Evolutionary conservation across 2,329 filamentous ascomycete species (phyloP).

Genomic region (Graphilbum ipis-grandicollis): DNA sequence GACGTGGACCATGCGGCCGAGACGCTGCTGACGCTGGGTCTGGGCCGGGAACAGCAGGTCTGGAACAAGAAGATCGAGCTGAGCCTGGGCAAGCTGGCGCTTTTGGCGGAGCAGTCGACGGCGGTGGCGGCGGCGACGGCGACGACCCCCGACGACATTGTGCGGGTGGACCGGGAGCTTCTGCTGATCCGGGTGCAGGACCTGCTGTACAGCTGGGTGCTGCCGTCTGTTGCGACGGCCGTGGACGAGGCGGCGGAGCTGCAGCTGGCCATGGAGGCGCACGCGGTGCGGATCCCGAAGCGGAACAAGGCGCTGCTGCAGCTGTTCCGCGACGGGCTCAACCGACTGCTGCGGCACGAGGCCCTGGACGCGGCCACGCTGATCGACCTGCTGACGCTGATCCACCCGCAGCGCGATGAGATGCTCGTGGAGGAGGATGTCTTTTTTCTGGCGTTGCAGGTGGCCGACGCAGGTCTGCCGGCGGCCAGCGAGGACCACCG

Average conservation of each 20-base stretch:
- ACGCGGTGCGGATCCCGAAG: slow-evolving; percentile 35
- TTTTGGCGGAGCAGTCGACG: slow-evolving; percentile 55
- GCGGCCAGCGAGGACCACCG: slow-evolving; percentile 34
- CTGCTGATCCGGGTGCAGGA: slow-evolving; percentile 67
- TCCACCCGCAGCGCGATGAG: slow-evolving; percentile 41
- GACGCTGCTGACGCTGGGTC: slow-evolving; percentile 52
- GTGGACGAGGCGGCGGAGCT: slow-evolving; percentile 67
- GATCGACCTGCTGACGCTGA: slow-evolving; percentile 62
- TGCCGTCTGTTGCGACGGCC: slow-evolving; percentile 48
- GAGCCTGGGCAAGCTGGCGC: slow-evolving; percentile 69
- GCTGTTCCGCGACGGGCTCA: slow-evolving; percentile 54
- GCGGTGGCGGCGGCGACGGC: slow-evolving; percentile 10
- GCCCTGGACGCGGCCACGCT: slow-evolving; percentile 47
- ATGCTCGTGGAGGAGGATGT: slow-evolving; percentile 42
- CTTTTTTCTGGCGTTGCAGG: slow-evolving; percentile 58
- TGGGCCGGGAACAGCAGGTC: slow-evolving; percentile 55
- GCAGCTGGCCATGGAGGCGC: slow-evolving; percentile 57
- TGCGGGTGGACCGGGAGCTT: slow-evolving; percentile 44
- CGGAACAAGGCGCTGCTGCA: slow-evolving; percentile 48
- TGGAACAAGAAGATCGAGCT: slow-evolving; percentile 93
- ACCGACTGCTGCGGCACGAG: slow-evolving; percentile 52
- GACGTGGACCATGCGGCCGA: slow-evolving; percentile 58
- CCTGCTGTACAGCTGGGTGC: slow-evolving; percentile 52
- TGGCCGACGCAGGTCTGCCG: slow-evolving; percentile 32
- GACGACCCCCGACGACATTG: slow-evolving; percentile 12